Evolutionary conservation across 2,329 filamentous ascomycete species (phyloP), one percentile per base, ranked within the genome.

Genomic region (Colletotrichum sp.): DNA sequence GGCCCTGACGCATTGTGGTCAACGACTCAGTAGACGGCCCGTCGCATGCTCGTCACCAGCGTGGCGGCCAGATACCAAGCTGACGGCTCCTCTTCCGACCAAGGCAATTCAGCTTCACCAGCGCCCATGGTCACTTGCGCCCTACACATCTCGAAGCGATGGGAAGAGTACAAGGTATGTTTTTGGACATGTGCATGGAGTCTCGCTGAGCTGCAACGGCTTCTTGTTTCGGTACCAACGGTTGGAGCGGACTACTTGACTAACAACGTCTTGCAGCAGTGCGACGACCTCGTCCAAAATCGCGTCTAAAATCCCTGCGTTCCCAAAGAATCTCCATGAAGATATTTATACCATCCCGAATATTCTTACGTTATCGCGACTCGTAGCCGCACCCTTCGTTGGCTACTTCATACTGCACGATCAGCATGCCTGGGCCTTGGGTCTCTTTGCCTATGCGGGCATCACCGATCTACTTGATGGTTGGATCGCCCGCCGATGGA

Each of bases 271-370:
- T 49, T 32, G n/a, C 57, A 28, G 30, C 30, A 44, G 39, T 44
- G 39, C 18, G 39, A 44, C 34, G 3, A 68, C 63, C 24, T 32
- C 73, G 4, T 49, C 55, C 63, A 76, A 69, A 62, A 36, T 72
- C 62, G 57, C 44, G 18, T 64, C 69, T 39, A 76, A 72, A 34
- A 65, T 75, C 18, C 63, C 73, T 12, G 32, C 63, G 28, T 34
- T 76, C 8, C 63, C 69, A 13, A 72, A 72, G 21, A 72, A 52
- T 55, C 21, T 76, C 10, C 95, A 93, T 83, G 97, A 99, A 86
- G 96, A 99, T 82, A 98, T 99, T 82, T 98, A 98, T 87, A 99
- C 95, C 44, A 83, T 99, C n/a, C 97, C 97, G 55, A 99, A 99
- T 83, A 89, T 98, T 77, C 90, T 99, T 69, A 99, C 97, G 2